Conservation (phyloP, 1,284 basidiomycete genomes). For the Trichosporon sp. region DNA sequence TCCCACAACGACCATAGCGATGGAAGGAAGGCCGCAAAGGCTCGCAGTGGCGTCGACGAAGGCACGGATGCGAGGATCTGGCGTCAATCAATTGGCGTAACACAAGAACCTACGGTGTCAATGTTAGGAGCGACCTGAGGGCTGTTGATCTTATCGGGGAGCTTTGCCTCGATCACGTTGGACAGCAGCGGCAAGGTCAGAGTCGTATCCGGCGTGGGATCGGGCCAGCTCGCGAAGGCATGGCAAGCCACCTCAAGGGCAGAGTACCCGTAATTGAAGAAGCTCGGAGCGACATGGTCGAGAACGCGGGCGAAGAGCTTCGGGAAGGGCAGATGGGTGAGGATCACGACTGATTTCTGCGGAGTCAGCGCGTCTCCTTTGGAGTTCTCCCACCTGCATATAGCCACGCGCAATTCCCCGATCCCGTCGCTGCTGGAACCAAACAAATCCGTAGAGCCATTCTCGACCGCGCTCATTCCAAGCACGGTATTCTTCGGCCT, state of each 20-base stretch:
- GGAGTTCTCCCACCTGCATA: constrained; percentile 66
- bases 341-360: constrained; percentile 80
- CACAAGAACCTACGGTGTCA: neutral
- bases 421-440: constrained; percentile 76
- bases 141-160: constrained; percentile 70
- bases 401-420: constrained; percentile 75
- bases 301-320: constrained; percentile 74
- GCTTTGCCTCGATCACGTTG: constrained; percentile 68
- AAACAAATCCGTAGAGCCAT: constrained; percentile 75
- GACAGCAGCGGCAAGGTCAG: constrained; percentile 80
- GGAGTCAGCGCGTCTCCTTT: constrained; percentile 21
- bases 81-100: neutral
- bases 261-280: constrained; percentile 70
- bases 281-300: constrained; percentile 72
- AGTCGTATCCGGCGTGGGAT: constrained; percentile 65
- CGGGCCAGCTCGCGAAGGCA: constrained; percentile 80
- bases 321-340: constrained; percentile 81
- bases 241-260: constrained; percentile 84
- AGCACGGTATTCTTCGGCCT: constrained; percentile 51
- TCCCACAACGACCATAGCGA: constrained; percentile 95
- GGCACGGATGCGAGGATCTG: constrained; percentile 79
- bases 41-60: constrained; percentile 68
- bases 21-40: constrained; percentile 73
- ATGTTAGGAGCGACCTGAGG: constrained; percentile 61
- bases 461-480: constrained; percentile 54